Percentiles rank a stretch among this genome's conserved stretches.
Conservation (phyloP, 208 protist genomes). For the Novymonas esmeraldas region DNA sequence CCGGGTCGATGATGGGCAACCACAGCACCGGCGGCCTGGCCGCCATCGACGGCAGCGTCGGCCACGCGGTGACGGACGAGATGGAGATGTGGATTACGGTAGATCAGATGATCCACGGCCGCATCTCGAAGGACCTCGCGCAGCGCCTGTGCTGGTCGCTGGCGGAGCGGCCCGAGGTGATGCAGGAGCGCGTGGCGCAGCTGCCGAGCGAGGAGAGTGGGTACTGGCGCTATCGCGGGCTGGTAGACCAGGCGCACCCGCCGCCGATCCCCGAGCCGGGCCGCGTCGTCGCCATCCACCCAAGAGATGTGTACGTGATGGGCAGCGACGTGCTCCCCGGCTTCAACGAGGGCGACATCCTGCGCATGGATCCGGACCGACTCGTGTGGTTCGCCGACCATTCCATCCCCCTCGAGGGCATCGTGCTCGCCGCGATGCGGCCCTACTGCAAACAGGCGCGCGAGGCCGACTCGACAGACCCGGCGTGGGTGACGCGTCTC, state of each 20-base stretch:
- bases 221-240: slow-evolving; percentile 83
- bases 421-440: slow-evolving; percentile 83
- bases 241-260: slow-evolving; percentile 59
- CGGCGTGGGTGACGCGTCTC: slow-evolving; percentile 56
- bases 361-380: slow-evolving; percentile 55
- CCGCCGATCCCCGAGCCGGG: slow-evolving; percentile 50
- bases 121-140: slow-evolving; percentile 66
- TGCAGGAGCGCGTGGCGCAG: slow-evolving; percentile 55
- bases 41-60: slow-evolving; percentile 32
- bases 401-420: slow-evolving; percentile 72
- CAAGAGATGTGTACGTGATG: slow-evolving; percentile 83
- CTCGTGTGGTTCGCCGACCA: slow-evolving; percentile 68
- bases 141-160: slow-evolving; percentile 74
- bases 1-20: slow-evolving; percentile 28
- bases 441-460: slow-evolving; percentile 72
- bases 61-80: slow-evolving; percentile 57
- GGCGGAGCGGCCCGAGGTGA: slow-evolving; percentile 69
- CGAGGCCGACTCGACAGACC: slow-evolving; percentile 58
- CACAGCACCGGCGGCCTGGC: slow-evolving; percentile 35
- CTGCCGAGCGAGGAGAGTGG: slow-evolving; percentile 51
- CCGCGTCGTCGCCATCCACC: slow-evolving; percentile 40
- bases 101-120: slow-evolving; percentile 80
- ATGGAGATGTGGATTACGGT: slow-evolving; percentile 89
- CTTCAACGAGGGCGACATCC: slow-evolving; percentile 85
- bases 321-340: slow-evolving; percentile 72